Base-by-base conservation (phyloP, 2,329 filamentous ascomycete genomes). In the Trichoderma sp. region DNA sequence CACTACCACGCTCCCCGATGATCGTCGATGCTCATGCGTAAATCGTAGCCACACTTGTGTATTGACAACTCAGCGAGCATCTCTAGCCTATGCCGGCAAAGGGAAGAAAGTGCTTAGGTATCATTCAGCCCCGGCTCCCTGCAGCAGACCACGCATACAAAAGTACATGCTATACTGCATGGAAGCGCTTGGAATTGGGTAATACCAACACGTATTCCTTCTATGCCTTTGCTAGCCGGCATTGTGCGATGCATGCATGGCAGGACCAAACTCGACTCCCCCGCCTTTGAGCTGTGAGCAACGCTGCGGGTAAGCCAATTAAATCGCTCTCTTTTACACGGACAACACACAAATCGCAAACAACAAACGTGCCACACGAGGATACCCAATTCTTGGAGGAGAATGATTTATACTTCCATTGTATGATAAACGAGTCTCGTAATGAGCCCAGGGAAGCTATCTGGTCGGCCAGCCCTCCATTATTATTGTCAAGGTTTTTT, bases 331-430 rank as follows among this genome's bases (percentile, higher is more conserved):
- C 14, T 51, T 28, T 34, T n/a, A 61, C 59, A 61, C 2, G 30
- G 32, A 51, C 30, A 3, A n/a, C 5, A 1, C 13, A n/a, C n/a
- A 34, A 61, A 61, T 24, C 18, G 34, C 13, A 26, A 55, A 24
- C 46, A 24, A 54, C 34, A 13, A 21, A 26, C 34, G 46, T 37
- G n/a, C 30, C 52, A 49, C 52, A 10, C 5, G 30, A 34, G 26
- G 18, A 34, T 5, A 5, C 5, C 14, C 18, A 55, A 39, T 8
- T 5, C 6, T 37, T 58, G 52, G 63, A 51, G 60, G 32, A 34
- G 46, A 60, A 46, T 59, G 65, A 34, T 43, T 24, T 24, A 49
- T 52, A 60, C 56, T 68, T 68, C 65, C 65, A 68, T 60, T 59
- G 24, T 34, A 68, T 49, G 56, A 43, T 26, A 60, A 37, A 16